Evolutionary conservation across 2,329 filamentous ascomycete genomes (phyloP).

Genomic region (Pseudogymnoascus sp.): DNA sequence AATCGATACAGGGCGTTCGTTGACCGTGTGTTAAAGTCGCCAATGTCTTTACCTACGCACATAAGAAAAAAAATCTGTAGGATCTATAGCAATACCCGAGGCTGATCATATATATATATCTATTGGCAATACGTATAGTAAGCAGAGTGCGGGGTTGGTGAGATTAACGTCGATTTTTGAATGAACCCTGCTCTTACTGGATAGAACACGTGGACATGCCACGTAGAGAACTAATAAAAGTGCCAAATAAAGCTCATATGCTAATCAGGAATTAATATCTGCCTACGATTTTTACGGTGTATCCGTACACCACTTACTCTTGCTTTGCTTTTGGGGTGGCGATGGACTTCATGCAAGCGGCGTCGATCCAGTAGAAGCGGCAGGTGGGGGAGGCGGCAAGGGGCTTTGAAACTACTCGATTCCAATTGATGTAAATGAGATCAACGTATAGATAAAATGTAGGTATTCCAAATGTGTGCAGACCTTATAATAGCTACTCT

Average conservation of each 20-base stretch:
- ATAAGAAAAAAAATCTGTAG: background rate
- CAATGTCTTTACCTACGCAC: background rate
- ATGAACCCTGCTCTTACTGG: background rate
- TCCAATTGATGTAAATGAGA: background rate
- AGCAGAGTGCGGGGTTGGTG: background rate
- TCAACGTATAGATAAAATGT: background rate
- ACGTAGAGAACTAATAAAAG: background rate
- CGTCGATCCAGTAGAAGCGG: background rate
- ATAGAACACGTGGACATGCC: background rate
- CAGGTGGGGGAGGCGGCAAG: background rate
- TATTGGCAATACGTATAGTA: background rate
- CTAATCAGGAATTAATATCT: background rate
- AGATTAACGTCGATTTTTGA: background rate
- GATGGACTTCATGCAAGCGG: background rate
- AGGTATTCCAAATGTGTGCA: background rate
- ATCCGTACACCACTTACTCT: background rate
- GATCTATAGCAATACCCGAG: background rate
- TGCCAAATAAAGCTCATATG: background rate
- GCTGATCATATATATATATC: background rate
- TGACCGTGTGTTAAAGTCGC: background rate
- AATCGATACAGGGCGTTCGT: background rate
- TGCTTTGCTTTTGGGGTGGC: background rate
- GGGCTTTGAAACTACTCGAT: background rate
- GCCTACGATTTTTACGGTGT: background rate
- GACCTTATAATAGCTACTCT: background rate